Base-by-base conservation (phyloP, 108 stramenopile genomes). In the Cyclotella atomus region DNA sequence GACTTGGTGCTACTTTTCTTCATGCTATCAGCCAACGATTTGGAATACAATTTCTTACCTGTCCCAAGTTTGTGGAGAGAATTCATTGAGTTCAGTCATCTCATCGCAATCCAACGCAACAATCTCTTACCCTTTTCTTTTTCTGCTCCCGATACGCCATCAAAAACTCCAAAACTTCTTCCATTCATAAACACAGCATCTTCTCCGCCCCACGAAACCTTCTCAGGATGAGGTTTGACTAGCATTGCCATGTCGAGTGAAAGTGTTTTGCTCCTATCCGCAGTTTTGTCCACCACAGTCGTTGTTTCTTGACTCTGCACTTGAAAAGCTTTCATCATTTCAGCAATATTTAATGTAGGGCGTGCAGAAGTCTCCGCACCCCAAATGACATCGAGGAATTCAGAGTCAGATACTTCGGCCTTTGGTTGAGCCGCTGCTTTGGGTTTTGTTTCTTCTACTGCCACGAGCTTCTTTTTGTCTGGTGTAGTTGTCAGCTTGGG, bases 131-230 rank as follows among this genome's bases (percentile, higher is more conserved):
- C 91, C 28, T 88, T 78, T 20, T 70, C 52, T 67, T 95, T 95
- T 17, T 84, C 82, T 2, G 94, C 94, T 20, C 94, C 92, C 15
- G 91, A 90, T 15, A 95, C 94, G 29, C 94, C 94, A 80, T 95
- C 94, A 77, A 95, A 93, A 20, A 95, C 83, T 56, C 94, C 94
- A 83, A 95, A 95, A 3, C 83, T 84, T 36, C 90, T 61, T 35
- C 89, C 88, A 23, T 71, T 82, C 44, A 76, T 70, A 74, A 92
- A 95, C 3, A 84, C 84, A 17, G 91, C 91, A 80, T 95, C 94
- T 73, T 95, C 94, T 9, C 94, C 94, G 23, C 94, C 94, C 94
- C 94, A 95, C 2, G 75, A 70, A 17, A 88, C 73, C 59, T 95
- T 95, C 19, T 85, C 85, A 16, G 94, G 94, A 68, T 91, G 90